A percentile compares a stretch with the other conserved stretches of the same genome.
phyloP scores from a whole-genome alignment of 176 grass and related monocot species.

The Pharus latifolius region DNA sequence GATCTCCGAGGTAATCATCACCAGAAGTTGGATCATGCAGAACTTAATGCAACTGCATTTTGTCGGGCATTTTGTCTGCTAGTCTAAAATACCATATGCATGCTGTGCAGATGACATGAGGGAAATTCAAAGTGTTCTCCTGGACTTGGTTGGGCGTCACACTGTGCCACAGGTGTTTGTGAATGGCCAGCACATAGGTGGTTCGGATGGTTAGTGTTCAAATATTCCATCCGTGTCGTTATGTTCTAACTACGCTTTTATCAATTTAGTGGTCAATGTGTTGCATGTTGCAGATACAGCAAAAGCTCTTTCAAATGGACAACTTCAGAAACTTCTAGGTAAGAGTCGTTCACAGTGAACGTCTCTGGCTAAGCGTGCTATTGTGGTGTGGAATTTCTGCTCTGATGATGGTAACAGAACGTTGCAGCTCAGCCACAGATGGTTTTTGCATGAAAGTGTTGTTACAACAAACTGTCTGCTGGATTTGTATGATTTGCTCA shows the following conservation, averaged over 20 bases:
- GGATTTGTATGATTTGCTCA: background rate
- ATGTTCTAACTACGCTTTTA: background rate
- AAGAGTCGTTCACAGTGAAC: constrained; percentile 32
- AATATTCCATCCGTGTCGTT: background rate
- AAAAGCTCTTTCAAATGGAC: constrained; percentile 41
- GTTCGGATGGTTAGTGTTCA: constrained; percentile 59
- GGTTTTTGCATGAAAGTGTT: background rate
- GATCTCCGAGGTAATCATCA: constrained; percentile 73
- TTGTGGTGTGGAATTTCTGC: background rate
- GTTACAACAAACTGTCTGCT: constrained; percentile 1
- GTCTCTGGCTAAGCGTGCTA: background rate
- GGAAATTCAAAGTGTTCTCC: constrained; percentile 79
- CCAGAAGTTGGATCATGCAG: background rate
- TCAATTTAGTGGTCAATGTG: background rate
- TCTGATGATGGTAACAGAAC: background rate
- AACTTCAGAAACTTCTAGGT: constrained; percentile 65
- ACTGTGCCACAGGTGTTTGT: constrained; percentile 94
- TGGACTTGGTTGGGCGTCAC: constrained; percentile 66
- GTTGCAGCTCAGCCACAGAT: background rate
- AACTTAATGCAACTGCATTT: background rate
- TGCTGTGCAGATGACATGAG: constrained; percentile 47
- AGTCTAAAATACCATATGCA: background rate
- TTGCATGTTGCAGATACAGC: constrained; percentile 40
- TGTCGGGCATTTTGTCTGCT: background rate
- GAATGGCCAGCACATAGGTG: constrained; percentile 81